These are phyloP conservation scores for Botryosphaeria dothidea DNA, from an alignment of 2,329 filamentous ascomycete species.

Conservation along the genomic window DNA sequence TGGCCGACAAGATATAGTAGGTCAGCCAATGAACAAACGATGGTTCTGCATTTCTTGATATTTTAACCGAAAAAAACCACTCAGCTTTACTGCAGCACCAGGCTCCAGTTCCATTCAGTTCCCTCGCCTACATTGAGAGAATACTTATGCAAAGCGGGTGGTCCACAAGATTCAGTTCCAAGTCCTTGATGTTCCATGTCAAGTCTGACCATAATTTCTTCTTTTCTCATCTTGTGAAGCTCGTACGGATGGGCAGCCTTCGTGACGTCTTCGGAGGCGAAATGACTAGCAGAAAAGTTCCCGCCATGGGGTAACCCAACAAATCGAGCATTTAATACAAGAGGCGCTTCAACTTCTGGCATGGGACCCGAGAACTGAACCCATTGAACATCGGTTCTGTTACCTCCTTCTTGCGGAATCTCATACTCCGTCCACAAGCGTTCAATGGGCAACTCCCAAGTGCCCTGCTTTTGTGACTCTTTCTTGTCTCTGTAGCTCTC, in stretches of 20 bases:
- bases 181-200: slow-evolving; percentile 65
- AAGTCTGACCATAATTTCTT: slow-evolving; percentile 58
- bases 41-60: too few relatives aligned
- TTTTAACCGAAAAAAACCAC: too few relatives aligned
- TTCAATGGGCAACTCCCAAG: background rate
- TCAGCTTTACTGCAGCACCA: too few relatives aligned
- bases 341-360: background rate
- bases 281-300: background rate
- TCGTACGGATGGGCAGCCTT: slow-evolving; percentile 65
- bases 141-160: slow-evolving; percentile 25
- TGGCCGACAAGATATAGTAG: too few relatives aligned
- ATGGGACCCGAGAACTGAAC: slow-evolving; percentile 43
- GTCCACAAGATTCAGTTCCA: slow-evolving; percentile 64
- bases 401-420: slow-evolving; percentile 68
- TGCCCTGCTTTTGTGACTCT: slow-evolving; percentile 45
- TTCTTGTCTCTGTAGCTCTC: slow-evolving; percentile 56
- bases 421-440: slow-evolving; percentile 63
- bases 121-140: background rate
- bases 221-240: slow-evolving; percentile 49
- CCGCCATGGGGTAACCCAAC: background rate
- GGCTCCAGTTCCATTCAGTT: background rate
- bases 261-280: slow-evolving; percentile 42
- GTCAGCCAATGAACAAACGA: too few relatives aligned
- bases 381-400: slow-evolving; percentile 63
- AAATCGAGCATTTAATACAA: background rate